Conservation (phyloP, 2,329 filamentous ascomycete genomes). For the Teratosphaeria destructans region DNA sequence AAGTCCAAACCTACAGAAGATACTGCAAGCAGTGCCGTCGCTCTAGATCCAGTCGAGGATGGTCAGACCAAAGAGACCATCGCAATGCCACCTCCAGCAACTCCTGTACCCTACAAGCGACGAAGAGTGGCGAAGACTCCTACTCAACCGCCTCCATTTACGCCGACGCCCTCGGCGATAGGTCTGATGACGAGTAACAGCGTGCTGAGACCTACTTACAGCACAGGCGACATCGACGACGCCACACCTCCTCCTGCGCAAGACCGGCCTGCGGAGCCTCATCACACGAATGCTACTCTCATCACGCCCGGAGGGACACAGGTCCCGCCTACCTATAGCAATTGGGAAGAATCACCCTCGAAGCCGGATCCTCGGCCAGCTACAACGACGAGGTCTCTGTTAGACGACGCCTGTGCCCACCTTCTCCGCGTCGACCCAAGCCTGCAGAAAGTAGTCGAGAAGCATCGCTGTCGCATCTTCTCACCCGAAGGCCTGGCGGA, state of each 20-base stretch:
- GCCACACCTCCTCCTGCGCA: slow-evolving; percentile 17
- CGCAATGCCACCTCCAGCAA: slow-evolving; percentile 23
- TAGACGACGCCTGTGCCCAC: slow-evolving; percentile 66
- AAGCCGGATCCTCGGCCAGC: slow-evolving; percentile 26
- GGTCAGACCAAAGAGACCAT: slow-evolving; percentile 7
- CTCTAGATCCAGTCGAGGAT: slow-evolving; percentile 5
- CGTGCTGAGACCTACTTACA: slow-evolving; percentile 23
- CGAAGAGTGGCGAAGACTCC: slow-evolving; percentile 15
- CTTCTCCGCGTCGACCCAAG: slow-evolving; percentile 63
- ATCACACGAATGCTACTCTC: slow-evolving; percentile 57
- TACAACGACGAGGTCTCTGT: slow-evolving; percentile 49
- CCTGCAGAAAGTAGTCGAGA: slow-evolving; percentile 60
- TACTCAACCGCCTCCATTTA: slow-evolving; percentile 29
- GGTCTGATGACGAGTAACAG: slow-evolving; percentile 34
- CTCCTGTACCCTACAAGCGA: slow-evolving; percentile 16
- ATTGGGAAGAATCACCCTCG: slow-evolving; percentile 28
- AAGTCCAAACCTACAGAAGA: slow-evolving; percentile 12
- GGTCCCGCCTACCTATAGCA: slow-evolving; percentile 41
- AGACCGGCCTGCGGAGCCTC: slow-evolving; percentile 51
- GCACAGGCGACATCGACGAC: slow-evolving; percentile 31
- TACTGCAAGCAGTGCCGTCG: slow-evolving; percentile 6
- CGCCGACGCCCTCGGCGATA: slow-evolving; percentile 41
- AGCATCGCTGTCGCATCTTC: slow-evolving; percentile 69
- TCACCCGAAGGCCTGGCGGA: slow-evolving; percentile 73
- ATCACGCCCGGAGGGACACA: slow-evolving; percentile 61